Evolutionary conservation across 352 stramenopile species (phyloP).

Genomic region (Phytophthora tubulina): DNA sequence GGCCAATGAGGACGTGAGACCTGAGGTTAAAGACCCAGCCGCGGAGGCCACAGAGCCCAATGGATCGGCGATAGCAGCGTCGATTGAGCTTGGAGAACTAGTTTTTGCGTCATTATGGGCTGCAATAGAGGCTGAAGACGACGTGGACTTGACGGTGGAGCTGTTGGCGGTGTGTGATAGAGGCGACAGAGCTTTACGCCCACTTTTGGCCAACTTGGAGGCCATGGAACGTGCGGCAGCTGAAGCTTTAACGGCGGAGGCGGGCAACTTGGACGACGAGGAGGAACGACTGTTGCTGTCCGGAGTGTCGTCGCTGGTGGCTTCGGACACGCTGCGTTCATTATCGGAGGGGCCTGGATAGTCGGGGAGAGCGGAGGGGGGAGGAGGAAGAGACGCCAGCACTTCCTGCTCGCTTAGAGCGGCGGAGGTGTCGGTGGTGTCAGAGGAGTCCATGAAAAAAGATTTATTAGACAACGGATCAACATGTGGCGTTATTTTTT

Average conservation of each 20-base stretch:
- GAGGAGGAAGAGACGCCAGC: slow-evolving; percentile 39
- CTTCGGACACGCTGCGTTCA: not conserved
- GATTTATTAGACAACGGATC: not conserved
- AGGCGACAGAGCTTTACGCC: slow-evolving; percentile 66
- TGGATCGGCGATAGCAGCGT: slow-evolving; percentile 19
- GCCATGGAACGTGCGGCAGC: slow-evolving; percentile 67
- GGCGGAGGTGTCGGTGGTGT: not conserved
- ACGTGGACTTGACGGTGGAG: slow-evolving; percentile 1
- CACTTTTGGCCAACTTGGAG: slow-evolving; percentile 65
- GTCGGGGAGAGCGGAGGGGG: slow-evolving; percentile 39
- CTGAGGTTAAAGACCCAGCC: slow-evolving; percentile 35
- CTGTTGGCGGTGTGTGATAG: slow-evolving; percentile 28
- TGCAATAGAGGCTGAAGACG: slow-evolving; percentile 9
- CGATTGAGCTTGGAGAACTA: slow-evolving; percentile 11
- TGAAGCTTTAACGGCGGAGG: slow-evolving; percentile 47
- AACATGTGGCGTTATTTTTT: too few species aligned
- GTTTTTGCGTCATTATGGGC: slow-evolving; percentile 16
- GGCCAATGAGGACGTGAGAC: slow-evolving; percentile 44
- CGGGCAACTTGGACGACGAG: slow-evolving; percentile 29
- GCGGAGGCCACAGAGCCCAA: slow-evolving; percentile 33
- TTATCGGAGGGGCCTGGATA: slow-evolving; percentile 9
- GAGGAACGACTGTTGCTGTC: slow-evolving; percentile 5
- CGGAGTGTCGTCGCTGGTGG: slow-evolving; percentile 3
- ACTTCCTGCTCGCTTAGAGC: slow-evolving; percentile 37
- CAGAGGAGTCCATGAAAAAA: not conserved